Base-by-base conservation (phyloP, 345 rosid species). In the Luvunga scandens region DNA sequence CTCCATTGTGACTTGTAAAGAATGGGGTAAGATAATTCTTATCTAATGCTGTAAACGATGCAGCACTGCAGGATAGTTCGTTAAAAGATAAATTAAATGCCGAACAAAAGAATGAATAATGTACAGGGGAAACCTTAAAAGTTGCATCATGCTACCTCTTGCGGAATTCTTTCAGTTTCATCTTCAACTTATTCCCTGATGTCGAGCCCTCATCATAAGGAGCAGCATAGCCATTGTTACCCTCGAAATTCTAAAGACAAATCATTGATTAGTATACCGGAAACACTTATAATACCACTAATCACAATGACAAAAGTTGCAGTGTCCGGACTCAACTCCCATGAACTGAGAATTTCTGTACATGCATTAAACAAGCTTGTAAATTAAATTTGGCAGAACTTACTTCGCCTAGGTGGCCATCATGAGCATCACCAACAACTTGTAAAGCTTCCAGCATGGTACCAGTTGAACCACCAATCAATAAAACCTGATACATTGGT, bases 401-500 rank as follows among this genome's bases (percentile, higher is more conserved):
- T 94, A 96, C 97, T 76, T 96, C 97, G 5, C 81, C 87, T 25
- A 90, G 71, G 73, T 91, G 72, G 68, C 88, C 78, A 62, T 92
- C 95, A 79, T 78, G 94, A 77, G 81, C 84, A 59, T 96, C 99
- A 31, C 98, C 98, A 64, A 92, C 87, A 81, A 96, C 99, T 80
- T 96, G 89, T 72, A 96, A 82, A 42, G 97, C 92, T 90, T 90
- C 99, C 79, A 96, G 92, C 99, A 96, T 94, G 48, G 99, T 91
- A 81, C 99, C 97, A 33, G 98, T 96, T 78, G 99, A 96, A 79
- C 98, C 99, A 79, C 98, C 99, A 81, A 92, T 96, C 63, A 94
- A 72, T 71, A 96, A 84, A 36, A 96, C 98, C 98, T 96, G 87
- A 71, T 75, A 72, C 72, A 77, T 77, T 77, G 70, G 59, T 62